Base-by-base conservation (phyloP, 352 stramenopile genomes). In the Globisporangium echinulatum region DNA sequence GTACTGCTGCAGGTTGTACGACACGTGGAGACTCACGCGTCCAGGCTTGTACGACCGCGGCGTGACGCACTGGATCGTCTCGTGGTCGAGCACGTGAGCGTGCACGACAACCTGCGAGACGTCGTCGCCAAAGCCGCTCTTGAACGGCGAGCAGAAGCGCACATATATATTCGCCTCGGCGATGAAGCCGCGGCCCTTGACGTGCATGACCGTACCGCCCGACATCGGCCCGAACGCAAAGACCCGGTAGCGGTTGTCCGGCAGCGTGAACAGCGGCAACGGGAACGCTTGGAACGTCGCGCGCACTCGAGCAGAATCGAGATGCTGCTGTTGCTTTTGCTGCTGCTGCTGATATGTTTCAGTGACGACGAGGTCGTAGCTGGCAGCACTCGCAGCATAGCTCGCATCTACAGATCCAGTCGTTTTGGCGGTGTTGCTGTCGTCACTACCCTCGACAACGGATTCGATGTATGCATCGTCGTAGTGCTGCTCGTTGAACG, bases 1-100 rank as follows among this genome's bases (percentile, higher is more conserved):
- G 66, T 76, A 90, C 65, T 90, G 73, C 58, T 88, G 79, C 0
- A 87, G 59, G 50, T 90, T 90, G 63, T 90, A 90, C 7, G 79
- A 85, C 4, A 88, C 67, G 42, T 88, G 69, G 9, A 90, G 66
- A 1, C 55, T 62, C 3, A 78, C 75, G 1, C 75, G 69, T 2
- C 78, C 77, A 0, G 75, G 42, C 17, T 69, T 61, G 0, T 57
- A 63, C 2, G 68, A 70, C 1, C 66, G 62, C 8, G 81, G 81
- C 7, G 77, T 69, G 10, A 72, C 58, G 49, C 76, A 88, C 5
- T 73, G 62, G 38, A 90, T 88, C 0, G 75, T 85, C 15, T 75
- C 60, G 42, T 58, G 57, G 39, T 90, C 74, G 2, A 90, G 47
- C 3, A 90, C 70, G 9, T 66, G 70, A 0, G 81, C 81, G 19